phyloP scores from a whole-genome alignment of 768 basidiomycete genomes.

The Panellus pusillus region DNA sequence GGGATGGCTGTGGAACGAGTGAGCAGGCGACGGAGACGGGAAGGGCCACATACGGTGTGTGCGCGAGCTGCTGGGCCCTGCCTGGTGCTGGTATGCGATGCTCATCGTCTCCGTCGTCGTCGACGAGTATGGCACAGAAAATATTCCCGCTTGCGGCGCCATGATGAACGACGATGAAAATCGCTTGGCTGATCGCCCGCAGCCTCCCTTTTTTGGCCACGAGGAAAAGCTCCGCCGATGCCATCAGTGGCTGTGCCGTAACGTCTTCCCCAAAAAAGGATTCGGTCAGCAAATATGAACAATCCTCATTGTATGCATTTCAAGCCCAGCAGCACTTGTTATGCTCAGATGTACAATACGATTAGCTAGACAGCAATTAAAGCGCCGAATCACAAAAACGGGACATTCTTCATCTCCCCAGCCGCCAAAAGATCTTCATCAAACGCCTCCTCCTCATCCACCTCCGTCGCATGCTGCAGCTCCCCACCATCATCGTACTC shows the following conservation, averaged over 20 bases:
- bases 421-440: slow-evolving; percentile 79
- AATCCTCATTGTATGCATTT: too few relatives aligned
- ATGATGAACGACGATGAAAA: not conserved
- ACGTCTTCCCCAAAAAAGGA: too few relatives aligned
- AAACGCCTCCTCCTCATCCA: slow-evolving; percentile 64
- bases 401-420: slow-evolving; percentile 82
- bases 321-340: too few relatives aligned
- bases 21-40: not conserved
- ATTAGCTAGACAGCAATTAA: too few relatives aligned
- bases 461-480: slow-evolving; percentile 55
- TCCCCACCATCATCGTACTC: slow-evolving; percentile 36
- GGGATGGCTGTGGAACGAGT: not conserved
- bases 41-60: slow-evolving; percentile 10
- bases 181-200: too few relatives aligned
- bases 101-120: slow-evolving; percentile 10
- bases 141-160: slow-evolving; percentile 15
- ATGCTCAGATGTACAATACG: too few relatives aligned
- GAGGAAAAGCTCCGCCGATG: too few relatives aligned
- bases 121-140: slow-evolving; percentile 1
- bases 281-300: too few relatives aligned
- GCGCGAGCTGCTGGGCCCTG: slow-evolving; percentile 18
- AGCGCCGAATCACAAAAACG: slow-evolving; percentile 46
- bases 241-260: too few relatives aligned
- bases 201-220: too few relatives aligned
- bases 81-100: slow-evolving; percentile 19